phyloP scores from a whole-genome alignment of 805 yeast genomes.

The Helenozyma rhizophorensis region DNA sequence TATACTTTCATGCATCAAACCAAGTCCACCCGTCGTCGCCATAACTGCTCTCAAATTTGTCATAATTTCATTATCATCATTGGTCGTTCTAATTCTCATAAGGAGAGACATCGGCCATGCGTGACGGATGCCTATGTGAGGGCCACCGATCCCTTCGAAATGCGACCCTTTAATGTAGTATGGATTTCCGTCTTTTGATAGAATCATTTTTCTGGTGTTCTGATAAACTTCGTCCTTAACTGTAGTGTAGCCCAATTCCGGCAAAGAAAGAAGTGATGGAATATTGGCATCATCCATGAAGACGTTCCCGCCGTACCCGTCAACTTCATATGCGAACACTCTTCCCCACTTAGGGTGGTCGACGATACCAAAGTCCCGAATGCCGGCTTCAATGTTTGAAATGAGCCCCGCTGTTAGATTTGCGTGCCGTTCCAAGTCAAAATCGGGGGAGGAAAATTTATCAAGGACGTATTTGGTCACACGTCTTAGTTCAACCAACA shows the following conservation, averaged over 20 bases:
- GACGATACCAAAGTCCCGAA: conserved; percentile 60
- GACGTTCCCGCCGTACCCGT: conserved; percentile 71
- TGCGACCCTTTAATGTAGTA: conserved; percentile 59
- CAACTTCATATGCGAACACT: conserved; percentile 86
- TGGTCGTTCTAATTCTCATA: conserved; percentile 67
- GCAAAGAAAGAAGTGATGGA: conserved; percentile 76
- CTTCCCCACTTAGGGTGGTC: conserved; percentile 66
- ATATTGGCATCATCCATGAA: conserved; percentile 91
- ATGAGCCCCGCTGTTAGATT: conserved; percentile 34
- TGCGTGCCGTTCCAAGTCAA: conserved; percentile 7
- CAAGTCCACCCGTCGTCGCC: conserved; percentile 65
- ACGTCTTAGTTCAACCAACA: conserved; percentile 57
- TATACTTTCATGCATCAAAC: conserved; percentile 81
- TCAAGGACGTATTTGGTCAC: conserved; percentile 21
- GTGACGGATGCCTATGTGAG: conserved; percentile 73
- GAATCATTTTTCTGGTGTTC: conserved; percentile 74
- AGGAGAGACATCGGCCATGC: conserved; percentile 94
- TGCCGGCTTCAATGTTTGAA: conserved; percentile 46
- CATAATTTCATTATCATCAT: conserved; percentile 64
- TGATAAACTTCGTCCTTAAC: conserved; percentile 57
- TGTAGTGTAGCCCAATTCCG: conserved; percentile 66
- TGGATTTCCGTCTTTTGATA: conserved; percentile 70
- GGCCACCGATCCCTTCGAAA: conserved; percentile 85
- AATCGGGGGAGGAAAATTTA: conserved; percentile 12
- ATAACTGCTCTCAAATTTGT: conserved; percentile 47